A percentile compares a stretch with the other conserved stretches of the same genome.
phyloP scores from a whole-genome alignment of 495 filamentous ascomycete species.

The Aspergillus bertholletiae region DNA sequence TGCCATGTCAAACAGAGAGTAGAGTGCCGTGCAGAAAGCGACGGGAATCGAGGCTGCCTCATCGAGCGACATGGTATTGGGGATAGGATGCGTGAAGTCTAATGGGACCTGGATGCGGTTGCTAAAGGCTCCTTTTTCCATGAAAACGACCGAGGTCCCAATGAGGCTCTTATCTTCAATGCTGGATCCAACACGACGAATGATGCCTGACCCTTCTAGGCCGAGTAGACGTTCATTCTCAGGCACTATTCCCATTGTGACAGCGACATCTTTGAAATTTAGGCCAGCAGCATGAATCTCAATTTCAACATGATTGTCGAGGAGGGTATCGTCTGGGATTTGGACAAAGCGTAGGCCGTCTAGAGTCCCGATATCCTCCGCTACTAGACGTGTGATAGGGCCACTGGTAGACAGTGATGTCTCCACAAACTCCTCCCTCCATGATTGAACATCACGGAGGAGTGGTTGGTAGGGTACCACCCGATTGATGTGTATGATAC shows the following conservation, averaged over 20 bases:
- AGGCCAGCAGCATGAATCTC: constrained; percentile 22
- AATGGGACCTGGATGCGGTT: constrained; percentile 15
- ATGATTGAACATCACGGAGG: neutral
- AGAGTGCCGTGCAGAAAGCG: constrained; percentile 37
- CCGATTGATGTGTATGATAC: neutral
- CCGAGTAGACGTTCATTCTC: constrained; percentile 30
- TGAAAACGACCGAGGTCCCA: constrained; percentile 42
- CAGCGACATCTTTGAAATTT: constrained; percentile 37
- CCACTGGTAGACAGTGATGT: neutral
- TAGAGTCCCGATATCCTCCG: neutral
- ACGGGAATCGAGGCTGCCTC: constrained; percentile 42
- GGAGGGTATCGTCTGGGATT: constrained; percentile 49
- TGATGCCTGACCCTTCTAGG: constrained; percentile 36
- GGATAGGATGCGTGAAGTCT: constrained; percentile 26
- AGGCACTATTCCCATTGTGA: constrained; percentile 34
- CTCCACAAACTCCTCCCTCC: neutral
- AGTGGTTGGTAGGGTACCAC: neutral
- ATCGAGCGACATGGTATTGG: constrained; percentile 29
- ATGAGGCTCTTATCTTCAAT: constrained; percentile 19
- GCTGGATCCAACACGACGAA: constrained; percentile 24
- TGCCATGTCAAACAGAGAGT: constrained; percentile 33
- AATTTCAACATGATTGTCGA: constrained; percentile 27
- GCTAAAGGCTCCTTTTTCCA: constrained; percentile 28
- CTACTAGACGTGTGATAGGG: neutral
- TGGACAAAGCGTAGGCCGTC: constrained; percentile 14